phyloP scores from a whole-genome alignment of 2,329 filamentous ascomycete species.

The Ophiostoma montium region DNA sequence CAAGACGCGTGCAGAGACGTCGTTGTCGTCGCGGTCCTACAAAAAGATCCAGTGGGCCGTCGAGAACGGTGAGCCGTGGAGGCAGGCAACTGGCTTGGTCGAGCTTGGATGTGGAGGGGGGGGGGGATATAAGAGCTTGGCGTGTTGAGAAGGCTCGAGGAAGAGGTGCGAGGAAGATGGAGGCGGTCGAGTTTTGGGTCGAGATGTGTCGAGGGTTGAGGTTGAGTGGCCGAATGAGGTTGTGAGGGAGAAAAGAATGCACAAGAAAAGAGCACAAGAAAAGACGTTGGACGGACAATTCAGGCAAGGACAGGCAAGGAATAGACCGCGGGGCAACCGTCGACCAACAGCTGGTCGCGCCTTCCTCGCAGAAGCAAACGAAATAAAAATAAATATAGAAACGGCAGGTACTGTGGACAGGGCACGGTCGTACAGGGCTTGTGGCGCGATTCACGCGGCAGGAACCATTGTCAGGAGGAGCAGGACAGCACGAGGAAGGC shows the following conservation, averaged over 20 bases:
- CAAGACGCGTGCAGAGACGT: background rate
- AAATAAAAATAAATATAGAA: background rate
- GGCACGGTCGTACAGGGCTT: slow-evolving; percentile 6
- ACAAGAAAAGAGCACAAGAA: background rate
- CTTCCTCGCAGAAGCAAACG: background rate
- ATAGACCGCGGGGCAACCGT: slow-evolving; percentile 7
- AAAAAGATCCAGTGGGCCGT: no score
- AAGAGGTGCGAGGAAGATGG: background rate
- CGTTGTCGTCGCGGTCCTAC: no score
- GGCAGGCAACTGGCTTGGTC: background rate
- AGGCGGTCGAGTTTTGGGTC: background rate
- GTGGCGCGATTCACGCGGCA: slow-evolving; percentile 6
- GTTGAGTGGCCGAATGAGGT: background rate
- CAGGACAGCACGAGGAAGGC: background rate
- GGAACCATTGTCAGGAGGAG: no score
- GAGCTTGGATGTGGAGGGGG: background rate
- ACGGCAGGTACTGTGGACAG: background rate
- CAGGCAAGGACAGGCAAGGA: background rate
- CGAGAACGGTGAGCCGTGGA: no score
- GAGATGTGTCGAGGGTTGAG: background rate
- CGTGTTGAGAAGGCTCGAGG: background rate
- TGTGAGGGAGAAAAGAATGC: background rate
- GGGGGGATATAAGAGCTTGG: background rate
- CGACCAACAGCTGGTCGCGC: slow-evolving; percentile 3
- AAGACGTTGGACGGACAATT: slow-evolving; percentile 5